Evolutionary conservation across 495 filamentous ascomycete species (phyloP).

Genomic region (Xylaria nigripes): DNA sequence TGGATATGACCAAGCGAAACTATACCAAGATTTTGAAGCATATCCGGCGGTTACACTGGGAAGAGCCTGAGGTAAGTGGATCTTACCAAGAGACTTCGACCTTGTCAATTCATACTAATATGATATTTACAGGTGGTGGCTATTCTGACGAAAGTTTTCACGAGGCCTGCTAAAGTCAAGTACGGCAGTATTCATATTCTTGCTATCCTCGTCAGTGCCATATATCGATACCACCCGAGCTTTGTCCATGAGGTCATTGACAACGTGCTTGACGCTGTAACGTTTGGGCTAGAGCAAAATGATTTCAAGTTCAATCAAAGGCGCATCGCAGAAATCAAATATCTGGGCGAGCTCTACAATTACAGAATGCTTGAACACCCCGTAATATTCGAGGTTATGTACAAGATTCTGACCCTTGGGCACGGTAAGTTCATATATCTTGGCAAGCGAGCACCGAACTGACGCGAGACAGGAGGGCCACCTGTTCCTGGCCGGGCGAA

Average conservation of each 20-base stretch:
- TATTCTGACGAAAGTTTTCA: conserved; percentile 84
- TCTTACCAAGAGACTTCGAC: neutral
- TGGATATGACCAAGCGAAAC: conserved; percentile 89
- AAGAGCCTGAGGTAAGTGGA: conserved; percentile 66
- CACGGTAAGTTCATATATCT: conserved; percentile 48
- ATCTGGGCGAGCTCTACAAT: conserved; percentile 93
- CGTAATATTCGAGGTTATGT: conserved; percentile 91
- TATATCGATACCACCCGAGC: conserved; percentile 85
- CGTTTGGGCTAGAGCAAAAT: conserved; percentile 82
- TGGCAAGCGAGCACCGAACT: conserved; percentile 1
- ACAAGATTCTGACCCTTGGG: conserved; percentile 86
- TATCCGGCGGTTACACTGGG: conserved; percentile 94
- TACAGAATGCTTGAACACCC: conserved; percentile 96
- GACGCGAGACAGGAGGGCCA: conserved; percentile 55
- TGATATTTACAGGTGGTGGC: conserved; percentile 53
- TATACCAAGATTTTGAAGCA: conserved; percentile 89
- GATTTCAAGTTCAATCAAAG: conserved; percentile 98
- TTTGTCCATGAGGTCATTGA: conserved; percentile 87
- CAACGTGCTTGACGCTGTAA: conserved; percentile 80
- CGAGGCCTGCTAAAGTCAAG: conserved; percentile 93
- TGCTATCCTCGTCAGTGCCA: conserved; percentile 77
- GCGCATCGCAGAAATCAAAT: conserved; percentile 91
- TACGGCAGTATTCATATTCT: conserved; percentile 95
- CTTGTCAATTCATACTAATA: conserved; percentile 1
- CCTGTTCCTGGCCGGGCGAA: conserved; percentile 69